Percentiles rank a stretch among this genome's conserved stretches.
Conservation (phyloP, 179 eudicot species). For the Heliamphora pulchella region DNA sequence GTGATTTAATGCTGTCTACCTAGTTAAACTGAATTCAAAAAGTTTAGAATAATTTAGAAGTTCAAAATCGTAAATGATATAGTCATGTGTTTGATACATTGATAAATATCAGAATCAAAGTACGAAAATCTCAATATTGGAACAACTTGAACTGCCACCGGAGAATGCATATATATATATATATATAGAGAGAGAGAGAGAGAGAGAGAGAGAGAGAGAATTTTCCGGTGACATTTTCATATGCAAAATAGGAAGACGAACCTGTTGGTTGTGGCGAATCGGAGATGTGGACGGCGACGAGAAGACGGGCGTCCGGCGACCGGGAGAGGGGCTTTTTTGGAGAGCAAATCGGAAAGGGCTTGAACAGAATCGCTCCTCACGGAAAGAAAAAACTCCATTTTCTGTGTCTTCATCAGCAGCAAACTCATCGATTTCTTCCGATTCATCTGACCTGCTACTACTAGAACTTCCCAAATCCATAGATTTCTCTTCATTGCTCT, state of each 20-base stretch:
- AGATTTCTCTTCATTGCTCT: slow-evolving; percentile 30
- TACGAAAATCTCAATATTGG: no score
- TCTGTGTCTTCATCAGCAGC: slow-evolving; percentile 19
- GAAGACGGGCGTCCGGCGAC: slow-evolving; percentile 31
- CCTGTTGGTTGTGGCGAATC: slow-evolving; percentile 37
- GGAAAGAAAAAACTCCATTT: slow-evolving; percentile 28
- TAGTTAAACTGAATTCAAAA: no score
- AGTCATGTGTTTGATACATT: not conserved
- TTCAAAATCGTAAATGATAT: not conserved
- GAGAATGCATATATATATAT: no score
- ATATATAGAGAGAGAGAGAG: no score
- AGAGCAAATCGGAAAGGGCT: slow-evolving; percentile 59
- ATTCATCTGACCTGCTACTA: slow-evolving; percentile 37
- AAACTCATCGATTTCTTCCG: slow-evolving; percentile 24
- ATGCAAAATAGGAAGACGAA: slow-evolving; percentile 23
- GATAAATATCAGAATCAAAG: not conserved
- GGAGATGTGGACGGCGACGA: slow-evolving; percentile 60
- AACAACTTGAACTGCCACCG: no score
- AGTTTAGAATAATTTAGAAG: no score
- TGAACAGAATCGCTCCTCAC: slow-evolving; percentile 39
- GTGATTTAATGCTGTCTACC: no score
- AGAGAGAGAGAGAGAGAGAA: no score
- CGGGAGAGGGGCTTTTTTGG: slow-evolving; percentile 37
- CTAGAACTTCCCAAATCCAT: slow-evolving; percentile 48
- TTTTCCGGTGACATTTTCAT: no score